These are phyloP conservation scores for Wakefieldia striispora DNA, from an alignment of 768 basidiomycete genomes.

Conservation along the genomic window DNA sequence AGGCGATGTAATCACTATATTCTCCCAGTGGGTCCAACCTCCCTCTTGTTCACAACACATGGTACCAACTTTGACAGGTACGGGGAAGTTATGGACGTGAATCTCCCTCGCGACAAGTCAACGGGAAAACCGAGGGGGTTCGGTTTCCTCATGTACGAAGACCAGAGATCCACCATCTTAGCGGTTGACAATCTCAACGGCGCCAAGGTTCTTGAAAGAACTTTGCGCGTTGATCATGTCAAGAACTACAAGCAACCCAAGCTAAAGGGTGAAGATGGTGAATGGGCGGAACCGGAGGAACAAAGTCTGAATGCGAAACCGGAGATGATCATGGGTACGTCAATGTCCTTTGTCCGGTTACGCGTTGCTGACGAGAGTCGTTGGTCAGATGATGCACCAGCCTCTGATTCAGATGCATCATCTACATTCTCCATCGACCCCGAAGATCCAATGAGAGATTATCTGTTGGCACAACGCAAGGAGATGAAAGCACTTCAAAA, in stretches of 20 bases:
- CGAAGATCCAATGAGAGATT: conserved; percentile 98
- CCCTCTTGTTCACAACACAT: not conserved
- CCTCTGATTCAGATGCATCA: conserved; percentile 64
- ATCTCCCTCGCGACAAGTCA: conserved; percentile 90
- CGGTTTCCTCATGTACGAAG: conserved; percentile 98
- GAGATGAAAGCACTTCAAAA: conserved; percentile 68
- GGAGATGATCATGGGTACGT: conserved; percentile 58
- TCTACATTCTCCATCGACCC: conserved; percentile 77
- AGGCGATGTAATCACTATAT: conserved; percentile 95
- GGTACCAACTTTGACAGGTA: conserved; percentile 51
- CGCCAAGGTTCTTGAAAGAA: conserved; percentile 81
- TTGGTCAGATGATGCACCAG: conserved; percentile 46
- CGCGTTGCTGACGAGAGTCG: conserved; percentile 4
- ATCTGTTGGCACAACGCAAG: conserved; percentile 70
- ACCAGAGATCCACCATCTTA: conserved; percentile 92
- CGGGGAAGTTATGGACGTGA: conserved; percentile 95
- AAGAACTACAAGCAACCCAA: conserved; percentile 90
- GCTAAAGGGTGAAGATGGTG: conserved; percentile 74
- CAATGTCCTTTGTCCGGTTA: not conserved
- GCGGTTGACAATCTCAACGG: conserved; percentile 99
- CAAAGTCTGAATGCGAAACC: conserved; percentile 89
- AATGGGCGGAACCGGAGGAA: conserved; percentile 81
- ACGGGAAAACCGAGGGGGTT: conserved; percentile 92
- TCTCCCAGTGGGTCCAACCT: conserved; percentile 78
- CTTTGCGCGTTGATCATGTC: conserved; percentile 89